Percentiles rank a stretch among this genome's conserved stretches.
Conservation (phyloP, 768 basidiomycete genomes). For the Phanerochaete sordida region DNA sequence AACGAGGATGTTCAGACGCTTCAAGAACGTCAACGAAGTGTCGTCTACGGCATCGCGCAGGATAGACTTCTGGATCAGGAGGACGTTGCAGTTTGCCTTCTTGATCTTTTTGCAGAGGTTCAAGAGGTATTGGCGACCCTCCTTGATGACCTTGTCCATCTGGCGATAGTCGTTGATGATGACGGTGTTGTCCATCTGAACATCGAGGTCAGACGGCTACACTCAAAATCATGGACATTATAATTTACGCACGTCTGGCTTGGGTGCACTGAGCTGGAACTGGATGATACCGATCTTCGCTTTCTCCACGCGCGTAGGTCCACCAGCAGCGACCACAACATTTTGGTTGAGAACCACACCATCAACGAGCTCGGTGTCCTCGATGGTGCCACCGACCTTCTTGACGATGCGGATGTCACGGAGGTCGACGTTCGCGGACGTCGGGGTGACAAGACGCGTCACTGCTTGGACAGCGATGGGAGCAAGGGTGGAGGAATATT, state of each 20-base stretch:
- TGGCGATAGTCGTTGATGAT: constrained; percentile 99
- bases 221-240: not conserved
- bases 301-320: constrained; percentile 94
- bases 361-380: constrained; percentile 95
- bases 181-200: constrained; percentile 98
- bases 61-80: constrained; percentile 99
- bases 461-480: constrained; percentile 98
- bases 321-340: constrained; percentile 85
- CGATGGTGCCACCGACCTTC: constrained; percentile 98
- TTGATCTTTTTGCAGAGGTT: constrained; percentile 99
- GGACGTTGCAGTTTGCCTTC: constrained; percentile 98
- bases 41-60: constrained; percentile 99
- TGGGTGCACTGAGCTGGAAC: constrained; percentile 96
- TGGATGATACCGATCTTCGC: constrained; percentile 98
- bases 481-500: constrained; percentile 97
- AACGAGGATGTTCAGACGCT: constrained; percentile 92
- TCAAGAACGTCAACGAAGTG: constrained; percentile 94
- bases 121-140: constrained; percentile 95
- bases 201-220: not conserved
- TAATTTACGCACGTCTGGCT: constrained; percentile 77
- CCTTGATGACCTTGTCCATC: constrained; percentile 99
- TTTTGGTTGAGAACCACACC: constrained; percentile 98
- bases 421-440: constrained; percentile 93
- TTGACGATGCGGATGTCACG: constrained; percentile 95
- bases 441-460: constrained; percentile 81